These are phyloP conservation scores for Pseudogymnoascus sp. DNA, from an alignment of 2,329 filamentous ascomycete genomes.

Conservation along the genomic window DNA sequence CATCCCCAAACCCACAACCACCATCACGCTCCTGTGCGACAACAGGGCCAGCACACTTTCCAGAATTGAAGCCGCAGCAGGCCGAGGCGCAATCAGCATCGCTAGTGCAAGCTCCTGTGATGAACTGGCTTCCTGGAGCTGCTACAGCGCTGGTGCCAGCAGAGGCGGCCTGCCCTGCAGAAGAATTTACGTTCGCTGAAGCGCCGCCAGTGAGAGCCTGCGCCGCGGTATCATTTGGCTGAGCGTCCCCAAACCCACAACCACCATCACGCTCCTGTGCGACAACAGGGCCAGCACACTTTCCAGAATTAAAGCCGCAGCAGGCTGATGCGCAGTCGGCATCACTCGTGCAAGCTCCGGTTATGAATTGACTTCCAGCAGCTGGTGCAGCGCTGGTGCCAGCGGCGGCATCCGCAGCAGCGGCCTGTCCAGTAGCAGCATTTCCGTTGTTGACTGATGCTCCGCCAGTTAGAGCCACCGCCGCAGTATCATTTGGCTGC, in stretches of 20 bases:
- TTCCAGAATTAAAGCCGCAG: conserved; percentile 21
- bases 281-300: conserved; percentile 28
- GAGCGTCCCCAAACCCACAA: conserved; percentile 25
- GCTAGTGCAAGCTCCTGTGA: conserved; percentile 8
- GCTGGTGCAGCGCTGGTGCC: conserved; percentile 23
- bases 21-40: conserved; percentile 28
- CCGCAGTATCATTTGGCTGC: conserved; percentile 14
- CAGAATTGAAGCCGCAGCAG: conserved; percentile 19
- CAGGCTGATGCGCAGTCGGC: conserved; percentile 14
- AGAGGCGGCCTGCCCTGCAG: not conserved
- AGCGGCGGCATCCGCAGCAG: conserved; percentile 18
- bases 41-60: conserved; percentile 29
- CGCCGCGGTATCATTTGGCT: conserved; percentile 14
- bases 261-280: conserved; percentile 29
- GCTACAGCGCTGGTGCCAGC: conserved; percentile 17
- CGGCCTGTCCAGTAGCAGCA: not conserved
- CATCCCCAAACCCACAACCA: conserved; percentile 27
- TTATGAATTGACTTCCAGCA: conserved; percentile 12
- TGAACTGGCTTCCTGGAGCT: conserved; percentile 11
- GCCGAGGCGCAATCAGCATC: conserved; percentile 14
- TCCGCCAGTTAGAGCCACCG: conserved; percentile 10
- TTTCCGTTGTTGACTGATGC: not conserved
- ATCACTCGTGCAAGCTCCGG: conserved; percentile 11
- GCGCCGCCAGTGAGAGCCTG: conserved; percentile 7
- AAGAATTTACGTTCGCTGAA: not conserved